Evolutionary conservation across 306 rosid species (phyloP), one percentile per base, ranked within the genome.

Genomic region (Castanea mollissima): DNA sequence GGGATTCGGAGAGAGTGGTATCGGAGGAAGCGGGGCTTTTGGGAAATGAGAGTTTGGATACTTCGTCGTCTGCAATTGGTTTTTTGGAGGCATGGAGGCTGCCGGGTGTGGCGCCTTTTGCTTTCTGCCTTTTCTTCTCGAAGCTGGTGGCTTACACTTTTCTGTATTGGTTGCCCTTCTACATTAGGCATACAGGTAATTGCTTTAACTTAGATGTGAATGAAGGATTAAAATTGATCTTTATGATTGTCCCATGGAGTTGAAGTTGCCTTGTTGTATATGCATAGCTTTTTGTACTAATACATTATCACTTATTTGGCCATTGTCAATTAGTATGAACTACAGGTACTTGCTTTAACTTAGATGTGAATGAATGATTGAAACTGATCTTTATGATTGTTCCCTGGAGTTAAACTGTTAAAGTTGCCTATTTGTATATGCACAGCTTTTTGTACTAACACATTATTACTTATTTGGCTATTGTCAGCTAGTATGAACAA

Each of bases 101-200:
- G 55, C 99, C 94, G 0, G 97, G 98, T 18, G 99, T 89, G 25
- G 94, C 94, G n/a, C 88, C 94, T 3, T 94, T 88, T 84, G 87
- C 96, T 55, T 82, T 89, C 78, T 94, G 98, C 75, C 97, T 94
- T 60, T 94, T 92, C 87, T 92, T 94, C 88, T 94, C 98, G 1
- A 94, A 94, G 94, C 86, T 94, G n/a, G 98, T 94, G 76, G 95
- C 96, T 74, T 94, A 92, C 88, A 92, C 97, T 76, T 94, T 92
- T 77, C 86, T 92, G 35, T 92, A 94, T 76, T 94, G 98, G 98
- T 56, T 94, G 84, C 98, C 98, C 79, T 94, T 90, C 86, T 94
- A 94, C 91, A 85, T 89, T 63, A 89, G 92, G 81, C 88, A 90
- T 89, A 94, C 97, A 78, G 92, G 90, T 89, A 82, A 41, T 71